phyloP scores from a whole-genome alignment of 2,329 filamentous ascomycete species.

The Tolypocladium inflatum region DNA sequence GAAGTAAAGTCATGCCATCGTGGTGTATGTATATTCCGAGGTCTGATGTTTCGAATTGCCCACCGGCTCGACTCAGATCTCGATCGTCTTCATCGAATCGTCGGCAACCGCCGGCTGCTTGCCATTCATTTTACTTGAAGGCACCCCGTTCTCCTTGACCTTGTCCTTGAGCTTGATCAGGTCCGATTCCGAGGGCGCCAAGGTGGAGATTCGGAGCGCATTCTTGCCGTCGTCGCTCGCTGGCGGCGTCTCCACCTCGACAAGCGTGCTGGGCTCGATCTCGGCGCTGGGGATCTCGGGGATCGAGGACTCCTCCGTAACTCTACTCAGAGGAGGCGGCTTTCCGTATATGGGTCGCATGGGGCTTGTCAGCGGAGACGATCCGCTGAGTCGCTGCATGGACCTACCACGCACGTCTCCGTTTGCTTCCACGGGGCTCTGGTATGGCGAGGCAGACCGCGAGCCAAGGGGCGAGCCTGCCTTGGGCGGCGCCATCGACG shows the following conservation, averaged over 20 bases:
- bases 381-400: constrained; percentile 57
- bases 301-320: constrained; percentile 55
- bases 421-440: constrained; percentile 50
- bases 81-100: constrained; percentile 51
- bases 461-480: constrained; percentile 36
- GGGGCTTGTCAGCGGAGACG: constrained; percentile 54
- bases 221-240: constrained; percentile 31
- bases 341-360: constrained; percentile 58
- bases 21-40: constrained; percentile 11
- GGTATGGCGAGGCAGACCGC: constrained; percentile 51
- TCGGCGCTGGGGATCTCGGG: constrained; percentile 27
- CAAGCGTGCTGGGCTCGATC: constrained; percentile 38
- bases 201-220: constrained; percentile 15
- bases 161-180: constrained; percentile 29
- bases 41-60: not conserved
- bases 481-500: constrained; percentile 36
- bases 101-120: constrained; percentile 35
- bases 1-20: constrained; percentile 12
- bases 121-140: constrained; percentile 27
- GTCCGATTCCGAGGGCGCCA: constrained; percentile 24
- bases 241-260: constrained; percentile 47
- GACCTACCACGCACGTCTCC: constrained; percentile 59
- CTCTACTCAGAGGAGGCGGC: constrained; percentile 62
- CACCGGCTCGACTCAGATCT: constrained; percentile 33
- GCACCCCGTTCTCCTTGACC: constrained; percentile 27